phyloP scores from a whole-genome alignment of 202 grass and related monocot genomes.

The Carex arenaria region DNA sequence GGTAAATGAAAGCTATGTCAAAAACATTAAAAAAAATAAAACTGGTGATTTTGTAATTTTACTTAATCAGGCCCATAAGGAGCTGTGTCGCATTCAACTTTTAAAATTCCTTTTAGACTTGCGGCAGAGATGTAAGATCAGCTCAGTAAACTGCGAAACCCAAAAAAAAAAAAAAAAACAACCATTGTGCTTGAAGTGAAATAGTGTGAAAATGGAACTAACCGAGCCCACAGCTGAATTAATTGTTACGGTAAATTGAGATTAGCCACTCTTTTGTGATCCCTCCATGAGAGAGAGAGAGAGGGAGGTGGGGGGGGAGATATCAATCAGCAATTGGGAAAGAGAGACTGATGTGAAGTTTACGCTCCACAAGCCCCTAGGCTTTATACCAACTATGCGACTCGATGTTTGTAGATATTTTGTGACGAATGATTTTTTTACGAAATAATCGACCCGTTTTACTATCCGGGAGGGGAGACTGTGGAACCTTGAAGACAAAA shows the following conservation, averaged over 20 bases:
- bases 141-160: not conserved
- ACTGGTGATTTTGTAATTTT: not conserved
- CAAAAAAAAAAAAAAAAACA: not conserved
- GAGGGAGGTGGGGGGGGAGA: not conserved
- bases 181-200: not conserved
- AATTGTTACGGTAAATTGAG: not conserved
- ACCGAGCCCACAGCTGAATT: not conserved
- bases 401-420: not conserved
- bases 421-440: not conserved
- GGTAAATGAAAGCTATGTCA: not conserved
- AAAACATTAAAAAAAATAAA: not conserved
- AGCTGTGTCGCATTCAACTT: constrained; percentile 8
- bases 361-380: not conserved
- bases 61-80: not conserved
- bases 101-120: not conserved
- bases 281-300: not conserved
- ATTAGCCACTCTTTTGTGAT: not conserved
- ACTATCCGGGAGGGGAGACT: not conserved
- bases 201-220: not conserved
- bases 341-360: constrained; percentile 4
- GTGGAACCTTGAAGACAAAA: not conserved
- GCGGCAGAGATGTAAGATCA: not conserved
- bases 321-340: not conserved
- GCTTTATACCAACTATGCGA: not conserved
- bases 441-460: not conserved